Evolutionary conservation across 352 stramenopile species (phyloP).

Genomic region (Pythium aquatile): DNA sequence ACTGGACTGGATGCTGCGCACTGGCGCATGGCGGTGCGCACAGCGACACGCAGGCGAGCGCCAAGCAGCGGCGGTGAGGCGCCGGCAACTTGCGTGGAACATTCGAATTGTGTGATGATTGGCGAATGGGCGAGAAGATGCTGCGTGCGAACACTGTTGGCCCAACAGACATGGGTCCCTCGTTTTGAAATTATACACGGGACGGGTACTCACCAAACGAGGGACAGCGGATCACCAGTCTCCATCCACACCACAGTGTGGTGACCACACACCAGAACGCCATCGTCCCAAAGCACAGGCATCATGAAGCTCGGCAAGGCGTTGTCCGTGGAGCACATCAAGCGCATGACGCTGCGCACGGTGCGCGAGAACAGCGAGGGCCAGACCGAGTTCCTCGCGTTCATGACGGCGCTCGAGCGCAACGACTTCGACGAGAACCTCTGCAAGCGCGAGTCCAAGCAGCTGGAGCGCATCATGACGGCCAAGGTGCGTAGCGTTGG

Average conservation of each 20-base stretch:
- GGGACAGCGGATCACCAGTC: slow-evolving; percentile 2
- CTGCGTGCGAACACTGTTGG: background rate
- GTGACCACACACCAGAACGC: background rate
- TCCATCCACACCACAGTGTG: slow-evolving; percentile 1
- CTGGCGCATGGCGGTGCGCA: background rate
- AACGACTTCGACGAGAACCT: slow-evolving; percentile 84
- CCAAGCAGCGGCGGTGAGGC: background rate
- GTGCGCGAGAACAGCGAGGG: slow-evolving; percentile 77
- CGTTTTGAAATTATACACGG: background rate
- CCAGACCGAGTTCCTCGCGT: slow-evolving; percentile 77
- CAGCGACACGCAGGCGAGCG: background rate
- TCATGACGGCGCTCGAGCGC: slow-evolving; percentile 77
- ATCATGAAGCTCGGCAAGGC: slow-evolving; percentile 80
- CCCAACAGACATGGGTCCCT: slow-evolving; percentile 1
- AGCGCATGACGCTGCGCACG: slow-evolving; percentile 89
- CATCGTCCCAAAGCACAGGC: slow-evolving; percentile 7
- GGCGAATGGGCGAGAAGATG: background rate
- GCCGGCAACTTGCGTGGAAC: background rate
- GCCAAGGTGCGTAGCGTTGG: slow-evolving; percentile 40
- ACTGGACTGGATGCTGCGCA: background rate
- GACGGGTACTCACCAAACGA: background rate
- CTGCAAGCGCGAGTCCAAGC: slow-evolving; percentile 79
- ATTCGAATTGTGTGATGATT: background rate
- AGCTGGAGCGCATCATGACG: slow-evolving; percentile 78
- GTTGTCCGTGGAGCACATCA: slow-evolving; percentile 86